A percentile compares a stretch with the other conserved stretches of the same genome.
Evolutionary conservation across 257 asterid genomes (phyloP).

Genomic region (Fraxinus pennsylvanica): DNA sequence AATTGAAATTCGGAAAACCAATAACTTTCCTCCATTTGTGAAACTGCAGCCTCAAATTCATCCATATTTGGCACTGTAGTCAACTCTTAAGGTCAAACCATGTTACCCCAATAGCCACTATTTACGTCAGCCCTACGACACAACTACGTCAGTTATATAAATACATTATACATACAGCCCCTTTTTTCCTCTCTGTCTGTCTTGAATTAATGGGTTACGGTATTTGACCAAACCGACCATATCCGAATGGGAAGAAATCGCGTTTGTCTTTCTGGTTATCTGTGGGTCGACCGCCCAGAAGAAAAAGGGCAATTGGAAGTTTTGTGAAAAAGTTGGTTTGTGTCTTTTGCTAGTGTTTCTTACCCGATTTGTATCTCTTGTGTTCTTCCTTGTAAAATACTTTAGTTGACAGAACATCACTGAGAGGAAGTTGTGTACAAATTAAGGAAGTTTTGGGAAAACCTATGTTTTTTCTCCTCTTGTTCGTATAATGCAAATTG

Average conservation of each 20-base stretch:
- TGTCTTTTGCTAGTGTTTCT: slow-evolving; percentile 29
- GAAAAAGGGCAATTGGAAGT: slow-evolving; percentile 29
- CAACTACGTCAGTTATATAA: slow-evolving; percentile 27
- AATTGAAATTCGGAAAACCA: not conserved
- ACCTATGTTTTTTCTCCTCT: not conserved
- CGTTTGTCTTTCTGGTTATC: slow-evolving; percentile 17
- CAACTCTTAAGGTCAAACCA: slow-evolving; percentile 27
- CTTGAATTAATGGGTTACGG: no score
- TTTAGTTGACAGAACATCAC: slow-evolving; percentile 9
- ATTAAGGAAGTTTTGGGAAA: slow-evolving; percentile 15
- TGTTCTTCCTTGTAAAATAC: slow-evolving; percentile 8
- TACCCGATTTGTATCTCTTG: not conserved
- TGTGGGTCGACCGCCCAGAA: slow-evolving; percentile 52
- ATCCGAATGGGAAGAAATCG: no score
- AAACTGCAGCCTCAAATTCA: not conserved
- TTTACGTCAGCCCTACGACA: slow-evolving; percentile 36
- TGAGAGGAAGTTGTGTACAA: slow-evolving; percentile 24
- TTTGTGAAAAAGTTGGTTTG: slow-evolving; percentile 22
- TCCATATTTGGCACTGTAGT: not conserved
- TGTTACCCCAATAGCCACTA: slow-evolving; percentile 21
- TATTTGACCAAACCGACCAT: no score
- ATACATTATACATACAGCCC: not conserved
- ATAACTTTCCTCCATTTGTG: not conserved
- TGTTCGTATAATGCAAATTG: slow-evolving; percentile 19
- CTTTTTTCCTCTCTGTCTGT: no score